phyloP scores from a whole-genome alignment of 192 early-diverging fungal genomes.

The Backusella australiensis region DNA sequence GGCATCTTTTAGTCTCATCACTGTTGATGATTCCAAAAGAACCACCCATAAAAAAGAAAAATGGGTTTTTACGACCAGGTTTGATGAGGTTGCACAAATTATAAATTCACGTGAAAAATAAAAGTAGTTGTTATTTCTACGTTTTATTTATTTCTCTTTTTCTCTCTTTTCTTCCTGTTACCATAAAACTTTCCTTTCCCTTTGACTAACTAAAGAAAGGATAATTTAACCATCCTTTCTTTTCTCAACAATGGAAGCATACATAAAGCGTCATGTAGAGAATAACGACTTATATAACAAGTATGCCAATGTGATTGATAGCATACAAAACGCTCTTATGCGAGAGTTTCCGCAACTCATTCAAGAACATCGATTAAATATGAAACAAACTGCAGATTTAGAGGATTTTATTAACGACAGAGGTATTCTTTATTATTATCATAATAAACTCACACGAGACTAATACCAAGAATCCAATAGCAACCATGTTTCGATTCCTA shows the following conservation, averaged over 20 bases:
- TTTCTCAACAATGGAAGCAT: constrained; percentile 14
- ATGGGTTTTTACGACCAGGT: neutral
- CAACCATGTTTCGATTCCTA: constrained; percentile 44
- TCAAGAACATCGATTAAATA: constrained; percentile 16
- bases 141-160: neutral
- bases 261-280: neutral
- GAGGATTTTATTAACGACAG: constrained; percentile 30
- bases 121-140: neutral
- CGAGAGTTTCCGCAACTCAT: constrained; percentile 27
- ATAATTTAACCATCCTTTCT: neutral
- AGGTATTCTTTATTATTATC: neutral
- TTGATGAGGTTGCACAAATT: neutral
- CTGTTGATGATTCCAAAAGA: too few species aligned
- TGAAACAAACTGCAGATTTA: neutral
- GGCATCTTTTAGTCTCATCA: too few species aligned
- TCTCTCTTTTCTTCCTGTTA: neutral
- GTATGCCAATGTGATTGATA: constrained; percentile 20
- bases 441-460: too few species aligned
- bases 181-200: neutral
- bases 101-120: neutral
- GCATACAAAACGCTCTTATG: constrained; percentile 22
- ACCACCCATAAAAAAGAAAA: neutral
- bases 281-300: constrained; percentile 11
- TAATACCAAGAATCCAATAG: constrained; percentile 10
- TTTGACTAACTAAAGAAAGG: neutral